Percentiles rank a stretch among this genome's conserved stretches.
These are phyloP conservation scores for Elaeis guineensis DNA, from an alignment of 176 grass and related monocot species.

Conservation along the genomic window DNA sequence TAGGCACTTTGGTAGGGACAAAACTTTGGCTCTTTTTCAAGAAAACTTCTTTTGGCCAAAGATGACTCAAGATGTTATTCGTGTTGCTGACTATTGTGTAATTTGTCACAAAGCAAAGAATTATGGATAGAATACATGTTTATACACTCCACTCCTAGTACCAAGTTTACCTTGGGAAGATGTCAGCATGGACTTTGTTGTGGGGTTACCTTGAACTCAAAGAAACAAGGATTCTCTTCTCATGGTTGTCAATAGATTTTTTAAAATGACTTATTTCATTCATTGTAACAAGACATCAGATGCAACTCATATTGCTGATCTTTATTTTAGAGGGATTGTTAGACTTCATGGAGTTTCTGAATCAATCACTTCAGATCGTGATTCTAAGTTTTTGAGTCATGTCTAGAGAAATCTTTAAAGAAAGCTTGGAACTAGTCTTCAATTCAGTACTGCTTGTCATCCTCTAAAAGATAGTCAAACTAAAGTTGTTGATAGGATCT, in stretches of 20 bases:
- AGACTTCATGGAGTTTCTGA: not conserved
- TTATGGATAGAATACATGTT: not conserved
- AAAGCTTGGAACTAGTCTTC: not conserved
- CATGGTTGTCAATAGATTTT: slow-evolving; percentile 5
- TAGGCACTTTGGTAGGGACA: not conserved
- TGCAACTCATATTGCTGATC: not conserved
- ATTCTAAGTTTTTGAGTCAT: no score
- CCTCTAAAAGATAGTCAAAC: not conserved
- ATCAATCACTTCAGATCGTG: no score
- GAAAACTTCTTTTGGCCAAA: no score
- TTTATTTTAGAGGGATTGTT: not conserved
- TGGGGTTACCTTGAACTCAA: not conserved
- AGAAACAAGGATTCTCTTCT: not conserved
- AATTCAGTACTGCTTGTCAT: not conserved
- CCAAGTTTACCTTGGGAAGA: not conserved
- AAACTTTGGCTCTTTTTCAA: not conserved
- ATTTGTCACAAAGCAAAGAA: not conserved
- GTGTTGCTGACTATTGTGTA: not conserved
- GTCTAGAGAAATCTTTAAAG: no score
- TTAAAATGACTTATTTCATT: slow-evolving; percentile 11
- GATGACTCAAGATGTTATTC: not conserved
- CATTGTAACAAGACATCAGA: not conserved
- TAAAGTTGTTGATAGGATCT: no score
- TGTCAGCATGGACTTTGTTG: not conserved
- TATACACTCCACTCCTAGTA: not conserved